Evolutionary conservation across 768 basidiomycete genomes (phyloP), one percentile per base, ranked within the genome.

Genomic region (Mycena haematopus): DNA sequence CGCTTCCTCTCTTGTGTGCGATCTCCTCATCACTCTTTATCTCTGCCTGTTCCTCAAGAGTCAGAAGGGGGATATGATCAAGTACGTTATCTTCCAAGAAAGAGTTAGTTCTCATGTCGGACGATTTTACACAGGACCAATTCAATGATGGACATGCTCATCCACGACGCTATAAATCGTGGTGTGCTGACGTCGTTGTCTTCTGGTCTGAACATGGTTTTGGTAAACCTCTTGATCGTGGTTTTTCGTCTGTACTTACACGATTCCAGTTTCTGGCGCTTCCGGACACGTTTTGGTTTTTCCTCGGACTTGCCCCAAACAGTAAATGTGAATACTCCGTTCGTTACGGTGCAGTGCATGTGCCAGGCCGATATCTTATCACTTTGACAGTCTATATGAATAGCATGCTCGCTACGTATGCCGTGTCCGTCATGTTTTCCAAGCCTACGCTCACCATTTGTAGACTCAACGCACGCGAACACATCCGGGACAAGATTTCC

Each of bases 231-330:
- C 52, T 4, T 57, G 25, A 1, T 13, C 29, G 15, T 25, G 4
- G 29, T 3, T n/a, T 13, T 33, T 21, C 10, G 9, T 31, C 14
- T 57, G 3, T 31, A 33, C 46, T 44, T 7, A 52, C 14, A 5
- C 29, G 29, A 31, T 31, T 56, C 22, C 24, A 62, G 60, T 66
- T 66, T 27, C 22, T 59, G 21, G 60, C 52, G n/a, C 40, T 66
- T n/a, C 65, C 65, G 3, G 52, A 61, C 38, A 62, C 65, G 19
- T 65, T 65, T 27, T 66, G 65, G 65, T 66, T 62, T 27, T 62
- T 62, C 56, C 35, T 62, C 42, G 52, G 60, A 6, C 60, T 66
- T 13, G 60, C 65, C 14, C 65, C 60, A 6, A 58, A 51, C 52
- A 61, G 55, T 17, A 65, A 65, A 47, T 36, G 65, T 65, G 1